Evolutionary conservation across 306 rosid genomes (phyloP).

Genomic region (Castanea mollissima): DNA sequence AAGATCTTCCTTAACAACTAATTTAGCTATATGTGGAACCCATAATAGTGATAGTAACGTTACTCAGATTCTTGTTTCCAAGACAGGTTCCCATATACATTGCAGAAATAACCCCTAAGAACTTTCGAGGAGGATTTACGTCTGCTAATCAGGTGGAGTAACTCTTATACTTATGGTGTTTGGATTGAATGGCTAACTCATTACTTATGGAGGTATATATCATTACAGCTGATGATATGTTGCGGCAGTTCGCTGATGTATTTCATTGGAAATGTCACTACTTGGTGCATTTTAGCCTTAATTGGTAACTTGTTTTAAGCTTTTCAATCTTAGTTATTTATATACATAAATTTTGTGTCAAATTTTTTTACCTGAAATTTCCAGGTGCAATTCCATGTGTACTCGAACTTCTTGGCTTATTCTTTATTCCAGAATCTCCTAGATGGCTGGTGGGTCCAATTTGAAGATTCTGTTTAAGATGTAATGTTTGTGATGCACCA

Average conservation of each 20-base stretch:
- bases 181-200: background rate
- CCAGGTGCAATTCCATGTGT: conserved; percentile 61
- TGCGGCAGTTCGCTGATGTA: conserved; percentile 59
- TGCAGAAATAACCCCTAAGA: conserved; percentile 74
- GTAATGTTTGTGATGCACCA: background rate
- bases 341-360: background rate
- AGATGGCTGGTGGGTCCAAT: conserved; percentile 79
- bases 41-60: background rate
- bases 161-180: background rate
- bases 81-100: conserved; percentile 66
- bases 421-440: conserved; percentile 86
- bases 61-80: conserved; percentile 4
- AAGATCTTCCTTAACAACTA: background rate
- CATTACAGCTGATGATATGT: conserved; percentile 58
- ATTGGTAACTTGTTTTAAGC: conserved; percentile 31
- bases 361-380: background rate
- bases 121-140: conserved; percentile 67
- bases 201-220: background rate
- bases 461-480: background rate
- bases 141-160: conserved; percentile 57
- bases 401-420: conserved; percentile 60
- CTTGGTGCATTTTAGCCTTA: conserved; percentile 55
- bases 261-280: conserved; percentile 52
- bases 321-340: background rate
- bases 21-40: background rate